These are phyloP conservation scores for Mycosphaerella arachidis DNA, from an alignment of 2,329 filamentous ascomycete species.

Conservation along the genomic window DNA sequence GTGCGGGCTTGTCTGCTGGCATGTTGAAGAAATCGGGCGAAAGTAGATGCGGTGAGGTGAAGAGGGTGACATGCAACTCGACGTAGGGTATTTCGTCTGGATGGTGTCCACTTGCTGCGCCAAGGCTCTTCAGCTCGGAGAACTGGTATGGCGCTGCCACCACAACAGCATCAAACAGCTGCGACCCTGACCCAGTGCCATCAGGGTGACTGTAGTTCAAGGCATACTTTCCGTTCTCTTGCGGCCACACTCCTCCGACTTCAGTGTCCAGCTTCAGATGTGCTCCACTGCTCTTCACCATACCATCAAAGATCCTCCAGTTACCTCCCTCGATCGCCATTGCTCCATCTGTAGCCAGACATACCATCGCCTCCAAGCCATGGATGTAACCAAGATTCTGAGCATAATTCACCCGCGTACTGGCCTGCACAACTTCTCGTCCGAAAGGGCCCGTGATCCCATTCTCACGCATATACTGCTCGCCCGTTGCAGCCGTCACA, in stretches of 20 bases:
- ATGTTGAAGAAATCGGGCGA: conserved; percentile 69
- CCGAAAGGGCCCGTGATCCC: conserved; percentile 64
- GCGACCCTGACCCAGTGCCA: conserved; percentile 1
- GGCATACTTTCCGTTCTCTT: conserved; percentile 37
- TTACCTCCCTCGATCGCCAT: conserved; percentile 79
- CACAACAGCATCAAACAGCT: conserved; percentile 56
- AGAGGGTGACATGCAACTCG: conserved; percentile 80
- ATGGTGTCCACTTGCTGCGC: conserved; percentile 41
- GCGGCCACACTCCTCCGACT: conserved; percentile 55
- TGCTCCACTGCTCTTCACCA: conserved; percentile 64
- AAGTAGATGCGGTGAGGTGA: conserved; percentile 72
- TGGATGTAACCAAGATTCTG: conserved; percentile 84
- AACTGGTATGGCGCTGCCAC: conserved; percentile 82
- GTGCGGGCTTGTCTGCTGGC: conserved; percentile 53
- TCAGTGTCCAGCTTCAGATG: conserved; percentile 61
- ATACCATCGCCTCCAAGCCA: conserved; percentile 84
- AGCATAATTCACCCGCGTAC: conserved; percentile 90
- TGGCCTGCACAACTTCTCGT: conserved; percentile 80
- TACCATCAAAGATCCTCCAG: conserved; percentile 86
- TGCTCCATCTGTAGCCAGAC: conserved; percentile 82
- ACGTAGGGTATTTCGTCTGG: conserved; percentile 85
- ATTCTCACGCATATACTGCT: conserved; percentile 65
- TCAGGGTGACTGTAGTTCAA: conserved; percentile 36
- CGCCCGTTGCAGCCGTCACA: conserved; percentile 66
- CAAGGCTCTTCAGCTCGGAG: conserved; percentile 54